These are phyloP conservation scores for Actinomortierella wolfii DNA, from an alignment of 371 early-diverging fungal genomes.

Conservation along the genomic window DNA sequence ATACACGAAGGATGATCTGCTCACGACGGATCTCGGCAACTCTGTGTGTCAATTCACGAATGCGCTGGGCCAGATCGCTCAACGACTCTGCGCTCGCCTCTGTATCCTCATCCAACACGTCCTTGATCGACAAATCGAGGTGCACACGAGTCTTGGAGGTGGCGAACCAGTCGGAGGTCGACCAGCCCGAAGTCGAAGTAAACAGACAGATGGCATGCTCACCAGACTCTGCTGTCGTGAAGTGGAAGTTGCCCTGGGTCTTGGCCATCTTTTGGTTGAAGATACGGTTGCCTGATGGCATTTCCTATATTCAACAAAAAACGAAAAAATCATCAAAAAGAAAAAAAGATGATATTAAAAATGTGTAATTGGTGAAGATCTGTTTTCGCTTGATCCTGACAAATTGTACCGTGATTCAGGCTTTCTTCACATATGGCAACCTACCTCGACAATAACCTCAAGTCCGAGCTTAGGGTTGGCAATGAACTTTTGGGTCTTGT, in stretches of 20 bases:
- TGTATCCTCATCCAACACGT: slow-evolving; percentile 24
- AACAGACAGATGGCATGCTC: slow-evolving; percentile 90
- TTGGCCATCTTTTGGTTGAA: slow-evolving; percentile 72
- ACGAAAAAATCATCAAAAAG: not conserved
- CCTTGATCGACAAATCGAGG: slow-evolving; percentile 26
- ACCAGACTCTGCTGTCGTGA: slow-evolving; percentile 86
- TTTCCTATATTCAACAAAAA: slow-evolving; percentile 47
- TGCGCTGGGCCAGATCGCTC: slow-evolving; percentile 66
- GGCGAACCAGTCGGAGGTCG: slow-evolving; percentile 60
- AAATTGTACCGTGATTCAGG: not conserved
- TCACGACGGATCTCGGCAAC: slow-evolving; percentile 86
- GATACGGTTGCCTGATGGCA: slow-evolving; percentile 58
- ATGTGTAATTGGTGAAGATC: slow-evolving; percentile 1
- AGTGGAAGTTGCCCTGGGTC: slow-evolving; percentile 80
- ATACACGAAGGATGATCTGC: slow-evolving; percentile 88
- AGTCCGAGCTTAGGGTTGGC: slow-evolving; percentile 71
- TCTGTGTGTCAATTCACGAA: slow-evolving; percentile 82
- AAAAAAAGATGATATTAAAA: not conserved
- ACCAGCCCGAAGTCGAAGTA: slow-evolving; percentile 64
- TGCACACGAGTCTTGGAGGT: slow-evolving; percentile 32
- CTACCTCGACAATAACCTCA: slow-evolving; percentile 79
- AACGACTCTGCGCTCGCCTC: slow-evolving; percentile 54
- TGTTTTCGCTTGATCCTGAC: not conserved
- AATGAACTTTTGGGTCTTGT: slow-evolving; percentile 64
- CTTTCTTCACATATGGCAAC: slow-evolving; percentile 14